phyloP scores from a whole-genome alignment of 169 alveolate genomes.

The Plasmodium chabaudi region DNA sequence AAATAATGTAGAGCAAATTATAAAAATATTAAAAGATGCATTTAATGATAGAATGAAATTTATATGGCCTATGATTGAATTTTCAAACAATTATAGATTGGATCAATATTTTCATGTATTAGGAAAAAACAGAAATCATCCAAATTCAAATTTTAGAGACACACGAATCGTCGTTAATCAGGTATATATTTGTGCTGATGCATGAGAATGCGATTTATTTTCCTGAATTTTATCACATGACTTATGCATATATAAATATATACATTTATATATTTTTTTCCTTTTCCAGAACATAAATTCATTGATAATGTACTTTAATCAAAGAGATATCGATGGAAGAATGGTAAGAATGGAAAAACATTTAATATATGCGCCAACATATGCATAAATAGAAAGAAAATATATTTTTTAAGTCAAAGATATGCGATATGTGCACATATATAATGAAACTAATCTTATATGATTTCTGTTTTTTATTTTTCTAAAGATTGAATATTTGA shows the following conservation, averaged over 20 bases:
- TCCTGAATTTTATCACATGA: background rate
- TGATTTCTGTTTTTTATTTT: conserved; percentile 1
- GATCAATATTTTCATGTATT: conserved; percentile 74
- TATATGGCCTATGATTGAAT: conserved; percentile 66
- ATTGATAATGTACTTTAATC: conserved; percentile 53
- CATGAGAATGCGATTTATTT: background rate
- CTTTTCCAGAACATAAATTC: conserved; percentile 43
- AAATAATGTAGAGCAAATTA: conserved; percentile 58
- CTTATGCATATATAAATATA: background rate
- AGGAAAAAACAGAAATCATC: conserved; percentile 44
- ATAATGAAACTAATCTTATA: background rate
- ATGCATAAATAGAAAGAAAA: background rate
- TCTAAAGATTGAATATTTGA: conserved; percentile 53
- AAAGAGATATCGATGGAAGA: conserved; percentile 47
- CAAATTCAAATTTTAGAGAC: conserved; percentile 37
- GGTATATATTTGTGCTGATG: conserved; percentile 1
- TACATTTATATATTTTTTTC: background rate
- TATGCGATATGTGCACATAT: background rate
- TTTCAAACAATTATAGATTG: conserved; percentile 59
- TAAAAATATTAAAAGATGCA: conserved; percentile 45
- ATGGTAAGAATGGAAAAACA: conserved; percentile 17
- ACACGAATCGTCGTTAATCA: conserved; percentile 44
- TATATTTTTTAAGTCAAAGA: background rate
- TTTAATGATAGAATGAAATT: conserved; percentile 38
- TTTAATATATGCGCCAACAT: background rate